Base-by-base conservation (phyloP, 108 stramenopile species). In the Stephanodiscus triporus region DNA sequence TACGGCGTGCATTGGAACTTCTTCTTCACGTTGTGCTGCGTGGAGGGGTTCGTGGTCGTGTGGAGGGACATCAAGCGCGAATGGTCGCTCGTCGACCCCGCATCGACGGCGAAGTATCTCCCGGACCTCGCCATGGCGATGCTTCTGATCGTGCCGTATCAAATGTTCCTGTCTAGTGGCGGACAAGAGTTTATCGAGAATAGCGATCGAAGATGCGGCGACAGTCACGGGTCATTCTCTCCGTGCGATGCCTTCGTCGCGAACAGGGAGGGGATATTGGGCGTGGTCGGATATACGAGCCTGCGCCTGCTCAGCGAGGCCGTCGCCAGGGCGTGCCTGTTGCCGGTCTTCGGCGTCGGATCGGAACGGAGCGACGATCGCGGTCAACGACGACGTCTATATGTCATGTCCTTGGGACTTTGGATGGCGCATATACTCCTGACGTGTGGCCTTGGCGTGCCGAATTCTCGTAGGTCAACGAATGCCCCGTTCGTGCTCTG, bases 1-100 rank as follows among this genome's bases (percentile, higher is more conserved):
- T 99, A 99, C 75, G 99, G 99, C 29, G 88, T 97, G 11, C 98
- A 98, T 80, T 99, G 99, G 99, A 99, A 99, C 69, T 99, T 98
- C 81, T 99, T 99, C 84, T 96, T 97, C 63, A 98, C 99, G 10
- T 72, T 95, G 43, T 76, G 74, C 23, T 71, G 59, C 56, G 72
- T 80, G 6, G 79, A 79, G 36, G 74, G 69, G 32, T 59, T 64
- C 64, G 22, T 70, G 62, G 74, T 78, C 45, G 51, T 55, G 29
- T 82, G 75, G 74, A 76, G 47, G 50, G 47, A 23, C 42, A 0
- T 75, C 5, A 82, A 61, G 42, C 9, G 2, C 24, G 34, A 32
- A 2, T 27, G 2, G 55, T 26, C 16, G 2, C 26, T n/a, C 27
- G 30, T 16, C 0, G 16, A 0, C 24, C 1, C 51, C 51, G 10